Percentiles rank a stretch among this genome's conserved stretches.
Conservation (phyloP, 2,329 filamentous ascomycete genomes). For the Fusarium aywerte region DNA sequence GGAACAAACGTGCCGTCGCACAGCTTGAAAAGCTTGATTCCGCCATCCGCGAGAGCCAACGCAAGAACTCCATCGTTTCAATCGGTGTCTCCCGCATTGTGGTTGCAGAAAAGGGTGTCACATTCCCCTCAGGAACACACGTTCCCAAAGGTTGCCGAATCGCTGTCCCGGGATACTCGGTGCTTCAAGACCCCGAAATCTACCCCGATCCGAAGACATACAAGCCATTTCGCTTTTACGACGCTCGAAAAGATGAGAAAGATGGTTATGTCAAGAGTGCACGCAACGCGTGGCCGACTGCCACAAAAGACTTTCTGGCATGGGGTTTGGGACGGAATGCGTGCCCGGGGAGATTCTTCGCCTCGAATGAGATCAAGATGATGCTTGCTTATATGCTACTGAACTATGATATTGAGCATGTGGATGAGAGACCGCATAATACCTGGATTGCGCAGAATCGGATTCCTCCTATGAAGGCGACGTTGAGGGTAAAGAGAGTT, state of each 20-base stretch:
- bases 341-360: constrained; percentile 9
- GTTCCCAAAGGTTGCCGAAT: constrained; percentile 5
- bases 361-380: constrained; percentile 8
- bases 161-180: constrained; percentile 7
- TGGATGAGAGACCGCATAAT: background rate
- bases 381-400: background rate
- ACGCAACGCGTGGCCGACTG: background rate
- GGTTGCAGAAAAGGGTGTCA: background rate
- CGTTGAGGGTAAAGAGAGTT: background rate
- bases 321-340: constrained; percentile 11
- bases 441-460: constrained; percentile 16
- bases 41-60: constrained; percentile 17
- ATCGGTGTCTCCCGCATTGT: background rate
- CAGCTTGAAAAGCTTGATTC: constrained; percentile 18
- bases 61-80: constrained; percentile 8
- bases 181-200: constrained; percentile 5
- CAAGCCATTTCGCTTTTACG: constrained; percentile 3
- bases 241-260: background rate
- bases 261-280: background rate
- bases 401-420: constrained; percentile 1
- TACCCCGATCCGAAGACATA: constrained; percentile 1
- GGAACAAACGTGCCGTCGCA: constrained; percentile 1
- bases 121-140: constrained; percentile 6
- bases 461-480: constrained; percentile 12
- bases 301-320: background rate